These are phyloP conservation scores for Phylloporus sp. DNA, from an alignment of 1,284 basidiomycete genomes.

Conservation along the genomic window DNA sequence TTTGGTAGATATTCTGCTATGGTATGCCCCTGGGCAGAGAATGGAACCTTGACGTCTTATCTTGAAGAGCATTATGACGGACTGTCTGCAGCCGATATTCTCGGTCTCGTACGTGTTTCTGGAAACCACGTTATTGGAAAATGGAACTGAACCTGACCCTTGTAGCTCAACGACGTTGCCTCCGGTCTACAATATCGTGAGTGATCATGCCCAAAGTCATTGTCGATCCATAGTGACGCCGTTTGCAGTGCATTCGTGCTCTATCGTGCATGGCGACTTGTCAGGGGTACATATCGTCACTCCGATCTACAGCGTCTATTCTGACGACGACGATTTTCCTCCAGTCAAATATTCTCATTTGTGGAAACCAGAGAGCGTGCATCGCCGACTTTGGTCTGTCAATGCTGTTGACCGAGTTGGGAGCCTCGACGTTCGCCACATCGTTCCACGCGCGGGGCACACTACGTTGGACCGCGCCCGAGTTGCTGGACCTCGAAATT, in stretches of 20 bases:
- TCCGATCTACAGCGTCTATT: background rate
- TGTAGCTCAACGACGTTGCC: constrained; percentile 3
- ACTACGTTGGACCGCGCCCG: constrained; percentile 37
- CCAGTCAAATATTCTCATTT: background rate
- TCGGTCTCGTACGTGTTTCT: constrained; percentile 1
- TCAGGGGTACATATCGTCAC: background rate
- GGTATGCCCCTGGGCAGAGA: constrained; percentile 11
- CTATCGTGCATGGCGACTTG: background rate
- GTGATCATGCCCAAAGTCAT: background rate
- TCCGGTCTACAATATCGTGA: constrained; percentile 12
- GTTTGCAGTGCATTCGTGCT: background rate
- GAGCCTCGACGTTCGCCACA: background rate
- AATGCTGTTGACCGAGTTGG: background rate
- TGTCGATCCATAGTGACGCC: too few species aligned
- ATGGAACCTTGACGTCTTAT: constrained; percentile 4
- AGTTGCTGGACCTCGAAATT: constrained; percentile 24
- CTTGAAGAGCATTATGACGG: background rate
- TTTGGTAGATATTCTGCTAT: constrained; percentile 13
- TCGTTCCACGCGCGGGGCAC: background rate
- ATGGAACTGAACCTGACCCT: background rate
- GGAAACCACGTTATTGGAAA: background rate
- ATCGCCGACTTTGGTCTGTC: background rate
- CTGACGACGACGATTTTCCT: background rate
- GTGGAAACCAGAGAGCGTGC: background rate
- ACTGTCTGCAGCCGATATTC: background rate